Conservation (phyloP, 148 eudicot genomes). For the Silene conica region DNA sequence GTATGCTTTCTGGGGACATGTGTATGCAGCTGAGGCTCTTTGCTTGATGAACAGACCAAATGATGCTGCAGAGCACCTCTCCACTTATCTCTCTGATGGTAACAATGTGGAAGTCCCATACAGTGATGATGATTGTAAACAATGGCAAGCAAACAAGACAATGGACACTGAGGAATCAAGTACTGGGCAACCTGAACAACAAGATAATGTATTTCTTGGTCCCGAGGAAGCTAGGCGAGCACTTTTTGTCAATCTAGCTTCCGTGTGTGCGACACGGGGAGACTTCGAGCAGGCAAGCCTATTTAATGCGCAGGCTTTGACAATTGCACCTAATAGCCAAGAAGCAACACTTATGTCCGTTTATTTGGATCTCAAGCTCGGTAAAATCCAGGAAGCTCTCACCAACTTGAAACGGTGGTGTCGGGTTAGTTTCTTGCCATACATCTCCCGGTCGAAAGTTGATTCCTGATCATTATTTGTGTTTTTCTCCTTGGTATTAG, state of each 20-base stretch:
- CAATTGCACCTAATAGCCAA: slow-evolving; percentile 45
- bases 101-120: slow-evolving; percentile 53
- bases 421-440: slow-evolving; percentile 50
- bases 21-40: slow-evolving; percentile 87
- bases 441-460: slow-evolving; percentile 34
- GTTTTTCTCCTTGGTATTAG: slow-evolving; percentile 22
- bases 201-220: slow-evolving; percentile 37
- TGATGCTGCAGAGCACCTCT: slow-evolving; percentile 81
- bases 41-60: slow-evolving; percentile 71
- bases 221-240: slow-evolving; percentile 80
- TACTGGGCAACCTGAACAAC: slow-evolving; percentile 31
- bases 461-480: slow-evolving; percentile 32
- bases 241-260: slow-evolving; percentile 62
- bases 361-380: slow-evolving; percentile 62
- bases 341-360: slow-evolving; percentile 62
- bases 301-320: slow-evolving; percentile 45
- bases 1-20: slow-evolving; percentile 52
- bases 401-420: slow-evolving; percentile 58
- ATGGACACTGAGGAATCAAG: slow-evolving; percentile 54
- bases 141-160: slow-evolving; percentile 49
- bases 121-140: slow-evolving; percentile 63
- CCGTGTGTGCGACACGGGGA: slow-evolving; percentile 53
- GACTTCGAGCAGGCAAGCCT: slow-evolving; percentile 62
- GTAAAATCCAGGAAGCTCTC: slow-evolving; percentile 56
- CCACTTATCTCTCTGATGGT: slow-evolving; percentile 46